Evolutionary conservation across 805 yeast genomes (phyloP).

Genomic region (Debaryomyces prosopidis): DNA sequence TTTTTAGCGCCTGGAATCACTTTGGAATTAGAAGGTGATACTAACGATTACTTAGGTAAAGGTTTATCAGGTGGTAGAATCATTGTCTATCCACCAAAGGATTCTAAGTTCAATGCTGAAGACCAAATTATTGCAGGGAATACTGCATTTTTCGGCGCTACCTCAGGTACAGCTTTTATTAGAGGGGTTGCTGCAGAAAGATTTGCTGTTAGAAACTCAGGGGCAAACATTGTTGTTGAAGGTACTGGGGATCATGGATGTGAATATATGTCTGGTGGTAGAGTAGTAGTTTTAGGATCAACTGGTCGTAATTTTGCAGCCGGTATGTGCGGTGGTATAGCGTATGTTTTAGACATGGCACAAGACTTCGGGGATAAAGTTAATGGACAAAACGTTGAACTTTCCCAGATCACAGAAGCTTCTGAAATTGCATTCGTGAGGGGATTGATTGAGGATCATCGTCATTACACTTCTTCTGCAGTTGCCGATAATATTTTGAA

Average conservation of each 20-base stretch:
- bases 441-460: conserved; percentile 91
- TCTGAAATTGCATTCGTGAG: conserved; percentile 91
- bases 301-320: conserved; percentile 95
- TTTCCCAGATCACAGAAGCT: conserved; percentile 76
- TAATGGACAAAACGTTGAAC: conserved; percentile 79
- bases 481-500: conserved; percentile 79
- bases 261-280: conserved; percentile 99
- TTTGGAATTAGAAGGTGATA: conserved; percentile 93
- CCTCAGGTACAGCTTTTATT: conserved; percentile 90
- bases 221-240: conserved; percentile 95
- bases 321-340: conserved; percentile 99
- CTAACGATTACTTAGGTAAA: conserved; percentile 97
- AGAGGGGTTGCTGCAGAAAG: conserved; percentile 98
- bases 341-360: conserved; percentile 92
- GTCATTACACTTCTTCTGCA: conserved; percentile 91
- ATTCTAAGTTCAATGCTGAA: conserved; percentile 83
- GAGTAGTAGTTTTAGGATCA: conserved; percentile 88
- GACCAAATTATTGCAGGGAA: conserved; percentile 96
- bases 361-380: conserved; percentile 84
- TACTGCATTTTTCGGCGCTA: conserved; percentile 97
- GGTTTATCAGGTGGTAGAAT: conserved; percentile 95
- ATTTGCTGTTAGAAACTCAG: conserved; percentile 97
- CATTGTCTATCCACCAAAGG: conserved; percentile 87
- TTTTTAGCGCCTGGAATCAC: conserved; percentile 96
- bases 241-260: conserved; percentile 99